A percentile compares a stretch with the other conserved stretches of the same genome.
phyloP scores from a whole-genome alignment of 345 rosid species.

The Dipteronia dyeriana region DNA sequence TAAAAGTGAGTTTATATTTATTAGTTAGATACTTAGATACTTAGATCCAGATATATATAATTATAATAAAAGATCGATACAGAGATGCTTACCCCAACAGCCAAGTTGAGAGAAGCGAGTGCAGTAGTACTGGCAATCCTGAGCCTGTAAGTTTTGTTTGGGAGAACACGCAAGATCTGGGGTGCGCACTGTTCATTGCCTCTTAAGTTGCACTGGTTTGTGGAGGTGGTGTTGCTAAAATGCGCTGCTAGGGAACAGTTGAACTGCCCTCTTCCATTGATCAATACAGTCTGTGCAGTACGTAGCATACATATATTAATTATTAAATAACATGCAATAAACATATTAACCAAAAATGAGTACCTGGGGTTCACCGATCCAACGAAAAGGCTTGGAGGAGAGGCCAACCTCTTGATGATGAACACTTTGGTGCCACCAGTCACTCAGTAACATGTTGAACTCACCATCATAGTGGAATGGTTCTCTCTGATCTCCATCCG shows the following conservation, averaged over 20 bases:
- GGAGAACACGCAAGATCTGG: slow-evolving; percentile 41
- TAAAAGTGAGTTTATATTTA: too few relatives aligned
- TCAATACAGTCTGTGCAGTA: slow-evolving; percentile 38
- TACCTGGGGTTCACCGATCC: slow-evolving; percentile 87
- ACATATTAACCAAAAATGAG: too few relatives aligned
- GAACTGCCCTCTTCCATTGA: slow-evolving; percentile 88
- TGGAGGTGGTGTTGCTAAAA: slow-evolving; percentile 21
- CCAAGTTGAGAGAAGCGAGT: slow-evolving; percentile 73
- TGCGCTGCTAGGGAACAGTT: slow-evolving; percentile 69
- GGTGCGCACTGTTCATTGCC: slow-evolving; percentile 73
- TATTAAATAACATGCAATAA: too few relatives aligned
- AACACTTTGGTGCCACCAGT: slow-evolving; percentile 76
- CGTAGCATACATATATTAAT: too few relatives aligned
- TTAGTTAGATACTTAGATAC: too few relatives aligned
- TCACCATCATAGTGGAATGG: slow-evolving; percentile 72
- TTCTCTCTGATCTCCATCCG: slow-evolving; percentile 48
- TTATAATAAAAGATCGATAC: slow-evolving; percentile 6
- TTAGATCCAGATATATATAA: too few relatives aligned
- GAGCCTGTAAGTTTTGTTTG: slow-evolving; percentile 66
- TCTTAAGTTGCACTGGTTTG: slow-evolving; percentile 44
- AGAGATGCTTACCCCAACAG: slow-evolving; percentile 45
- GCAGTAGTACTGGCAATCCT: slow-evolving; percentile 75
- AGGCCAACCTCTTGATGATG: slow-evolving; percentile 75
- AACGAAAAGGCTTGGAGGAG: slow-evolving; percentile 62
- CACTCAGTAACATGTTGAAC: slow-evolving; percentile 60